Base-by-base conservation (phyloP, 805 yeast species). In the Candida tammaniensis region DNA sequence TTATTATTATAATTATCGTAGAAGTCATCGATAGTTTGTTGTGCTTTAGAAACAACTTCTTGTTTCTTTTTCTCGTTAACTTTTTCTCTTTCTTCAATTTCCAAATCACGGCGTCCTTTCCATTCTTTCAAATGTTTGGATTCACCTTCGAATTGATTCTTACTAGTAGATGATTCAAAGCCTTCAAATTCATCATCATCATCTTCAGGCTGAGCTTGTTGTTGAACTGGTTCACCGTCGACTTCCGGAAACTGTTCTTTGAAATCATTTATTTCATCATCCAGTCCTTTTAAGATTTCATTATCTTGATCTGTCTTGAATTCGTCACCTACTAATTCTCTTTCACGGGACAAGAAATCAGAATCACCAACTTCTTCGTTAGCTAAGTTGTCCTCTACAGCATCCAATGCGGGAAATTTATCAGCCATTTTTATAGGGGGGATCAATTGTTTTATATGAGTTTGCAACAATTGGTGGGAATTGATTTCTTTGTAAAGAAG, bases 1-100 rank as follows among this genome's bases (percentile, higher is more conserved):
- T 89, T 89, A 54, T 72, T 69, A 64, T 86, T 88, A 70, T 91
- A 91, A 54, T 81, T 82, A 49, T 86, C 95, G 60, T 91, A 91
- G 59, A 91, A 91, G 44, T 85, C 95, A 57, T 91, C 96, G 52
- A 88, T 78, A 35, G 87, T 80, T 55, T 80, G 78, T 52, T 78
- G 76, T 7, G 98, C 98, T 43, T 82, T 81, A 33, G 76, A 74
- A 36, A 82, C 74, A 39, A 87, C 72, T 40, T 80, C 86, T 19
- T 67, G 67, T 52, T 82, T 76, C 56, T 77, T 83, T 47, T 76
- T 66, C 14, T 64, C 66, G 48, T 83, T 81, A 43, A 76, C 77
- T 47, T 74, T 80, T 52, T 91, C 98, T 54, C 95, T 76, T 52
- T 85, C 78, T 35, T 74, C 68, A 42, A 91, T 80, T 57, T 88